phyloP scores from a whole-genome alignment of 1,284 basidiomycete species.

The Fomes fomentarius region DNA sequence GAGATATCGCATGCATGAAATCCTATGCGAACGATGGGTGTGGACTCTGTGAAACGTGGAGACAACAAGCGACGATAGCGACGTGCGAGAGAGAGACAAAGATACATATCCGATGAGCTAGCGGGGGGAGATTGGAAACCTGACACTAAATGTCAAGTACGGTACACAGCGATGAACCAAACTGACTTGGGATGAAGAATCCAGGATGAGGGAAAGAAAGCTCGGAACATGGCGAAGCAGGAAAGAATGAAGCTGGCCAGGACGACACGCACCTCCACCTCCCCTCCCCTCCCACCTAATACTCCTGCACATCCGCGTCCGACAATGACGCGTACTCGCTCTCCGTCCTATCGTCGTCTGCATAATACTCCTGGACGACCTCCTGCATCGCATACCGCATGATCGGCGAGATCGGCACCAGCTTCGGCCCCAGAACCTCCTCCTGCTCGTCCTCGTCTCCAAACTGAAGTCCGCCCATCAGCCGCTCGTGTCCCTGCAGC shows the following conservation, averaged over 20 bases:
- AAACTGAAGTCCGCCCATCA: conserved; percentile 28
- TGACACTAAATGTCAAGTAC: too few relatives aligned
- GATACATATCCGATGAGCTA: too few relatives aligned
- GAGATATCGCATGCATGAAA: too few relatives aligned
- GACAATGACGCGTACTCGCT: conserved; percentile 75
- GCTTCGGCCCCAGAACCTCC: conserved; percentile 69
- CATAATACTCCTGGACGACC: conserved; percentile 79
- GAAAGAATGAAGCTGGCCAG: not conserved
- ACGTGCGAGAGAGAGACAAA: too few relatives aligned
- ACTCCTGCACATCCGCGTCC: conserved; percentile 73
- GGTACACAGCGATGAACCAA: too few relatives aligned
- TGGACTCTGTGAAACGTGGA: too few relatives aligned
- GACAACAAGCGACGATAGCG: too few relatives aligned
- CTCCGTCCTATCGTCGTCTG: conserved; percentile 65
- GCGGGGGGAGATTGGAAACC: too few relatives aligned
- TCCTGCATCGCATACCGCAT: conserved; percentile 80
- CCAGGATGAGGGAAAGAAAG: not conserved
- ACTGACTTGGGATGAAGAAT: too few relatives aligned
- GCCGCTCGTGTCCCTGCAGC: conserved; percentile 32
- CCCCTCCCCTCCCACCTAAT: conserved; percentile 49
- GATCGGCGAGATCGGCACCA: conserved; percentile 75
- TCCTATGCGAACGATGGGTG: too few relatives aligned
- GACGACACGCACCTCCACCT: not conserved
- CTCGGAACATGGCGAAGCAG: not conserved
- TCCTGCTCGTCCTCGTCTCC: conserved; percentile 48